phyloP scores from a whole-genome alignment of 164 flowering plant species.

The Liriodendron chinense region DNA sequence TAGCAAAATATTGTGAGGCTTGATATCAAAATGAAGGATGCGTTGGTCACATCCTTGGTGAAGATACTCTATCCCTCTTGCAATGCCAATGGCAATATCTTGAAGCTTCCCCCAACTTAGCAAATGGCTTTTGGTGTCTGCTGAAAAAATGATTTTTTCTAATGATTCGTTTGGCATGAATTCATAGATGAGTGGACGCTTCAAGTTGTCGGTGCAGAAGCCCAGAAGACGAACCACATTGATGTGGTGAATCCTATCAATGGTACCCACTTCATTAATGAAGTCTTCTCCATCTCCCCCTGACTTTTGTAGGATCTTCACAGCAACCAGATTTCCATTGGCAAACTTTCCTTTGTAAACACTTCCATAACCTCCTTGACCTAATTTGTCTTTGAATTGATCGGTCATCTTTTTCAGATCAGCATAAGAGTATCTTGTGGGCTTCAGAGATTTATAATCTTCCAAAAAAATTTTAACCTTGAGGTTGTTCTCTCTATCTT shows the following conservation, averaged over 20 bases:
- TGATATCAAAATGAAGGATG: constrained; percentile 5
- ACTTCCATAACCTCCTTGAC: constrained; percentile 7
- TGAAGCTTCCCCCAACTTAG: constrained; percentile 1
- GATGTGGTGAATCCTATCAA: not conserved
- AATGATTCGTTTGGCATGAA: constrained; percentile 11
- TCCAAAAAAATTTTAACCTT: not conserved
- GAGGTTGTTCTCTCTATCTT: not conserved
- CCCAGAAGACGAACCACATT: constrained; percentile 6
- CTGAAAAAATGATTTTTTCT: constrained; percentile 4
- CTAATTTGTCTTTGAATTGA: not conserved
- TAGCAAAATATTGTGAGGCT: constrained; percentile 8
- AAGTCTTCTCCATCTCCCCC: not conserved
- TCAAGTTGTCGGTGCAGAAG: not conserved
- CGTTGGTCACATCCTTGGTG: not conserved
- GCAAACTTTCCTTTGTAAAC: not conserved
- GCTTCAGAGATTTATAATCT: not conserved
- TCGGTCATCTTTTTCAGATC: constrained; percentile 1
- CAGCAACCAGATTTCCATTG: not conserved
- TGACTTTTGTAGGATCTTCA: not conserved
- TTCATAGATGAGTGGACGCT: constrained; percentile 11
- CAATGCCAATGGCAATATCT: not conserved
- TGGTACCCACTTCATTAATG: constrained; percentile 1
- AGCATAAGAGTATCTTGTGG: not conserved
- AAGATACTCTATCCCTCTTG: constrained; percentile 3
- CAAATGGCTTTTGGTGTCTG: not conserved